A percentile compares a stretch with the other conserved stretches of the same genome.
Evolutionary conservation across 768 basidiomycete genomes (phyloP).

Genomic region (Punctularia strigosozonata): DNA sequence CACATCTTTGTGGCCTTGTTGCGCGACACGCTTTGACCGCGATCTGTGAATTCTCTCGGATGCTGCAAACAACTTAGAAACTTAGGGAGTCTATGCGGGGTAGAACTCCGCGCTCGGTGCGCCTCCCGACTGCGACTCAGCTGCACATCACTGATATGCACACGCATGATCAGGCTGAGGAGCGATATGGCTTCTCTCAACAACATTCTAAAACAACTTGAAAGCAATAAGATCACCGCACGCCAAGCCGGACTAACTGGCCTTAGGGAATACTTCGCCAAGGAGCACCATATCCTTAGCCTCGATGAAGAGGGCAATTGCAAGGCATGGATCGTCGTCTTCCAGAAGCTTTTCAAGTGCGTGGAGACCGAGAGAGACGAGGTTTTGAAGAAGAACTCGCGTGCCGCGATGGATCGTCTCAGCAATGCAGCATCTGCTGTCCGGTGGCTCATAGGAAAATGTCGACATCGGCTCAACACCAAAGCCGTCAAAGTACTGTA

Average conservation of each 20-base stretch:
- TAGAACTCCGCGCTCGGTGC: neutral
- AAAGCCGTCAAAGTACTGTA: constrained; percentile 46
- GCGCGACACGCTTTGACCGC: neutral
- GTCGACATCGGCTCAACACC: constrained; percentile 41
- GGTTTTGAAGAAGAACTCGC: constrained; percentile 25
- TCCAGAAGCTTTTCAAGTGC: constrained; percentile 58
- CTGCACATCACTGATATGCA: neutral
- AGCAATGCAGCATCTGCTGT: constrained; percentile 54
- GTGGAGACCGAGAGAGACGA: constrained; percentile 52
- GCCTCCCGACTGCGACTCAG: neutral
- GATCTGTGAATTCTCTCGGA: neutral
- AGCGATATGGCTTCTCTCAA: constrained; percentile 30
- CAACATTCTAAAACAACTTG: constrained; percentile 37
- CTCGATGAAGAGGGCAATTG: constrained; percentile 28
- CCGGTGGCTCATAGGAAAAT: constrained; percentile 62
- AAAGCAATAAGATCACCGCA: constrained; percentile 56
- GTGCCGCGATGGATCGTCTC: constrained; percentile 47
- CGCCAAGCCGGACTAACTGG: constrained; percentile 49
- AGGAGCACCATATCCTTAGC: constrained; percentile 30
- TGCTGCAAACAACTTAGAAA: neutral
- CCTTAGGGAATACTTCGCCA: constrained; percentile 39
- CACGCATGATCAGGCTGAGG: neutral
- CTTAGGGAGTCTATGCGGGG: neutral
- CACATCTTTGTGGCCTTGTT: neutral
- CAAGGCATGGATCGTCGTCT: constrained; percentile 51